These are phyloP conservation scores for Castanospermum australe DNA, from an alignment of 306 rosid species.

Conservation along the genomic window DNA sequence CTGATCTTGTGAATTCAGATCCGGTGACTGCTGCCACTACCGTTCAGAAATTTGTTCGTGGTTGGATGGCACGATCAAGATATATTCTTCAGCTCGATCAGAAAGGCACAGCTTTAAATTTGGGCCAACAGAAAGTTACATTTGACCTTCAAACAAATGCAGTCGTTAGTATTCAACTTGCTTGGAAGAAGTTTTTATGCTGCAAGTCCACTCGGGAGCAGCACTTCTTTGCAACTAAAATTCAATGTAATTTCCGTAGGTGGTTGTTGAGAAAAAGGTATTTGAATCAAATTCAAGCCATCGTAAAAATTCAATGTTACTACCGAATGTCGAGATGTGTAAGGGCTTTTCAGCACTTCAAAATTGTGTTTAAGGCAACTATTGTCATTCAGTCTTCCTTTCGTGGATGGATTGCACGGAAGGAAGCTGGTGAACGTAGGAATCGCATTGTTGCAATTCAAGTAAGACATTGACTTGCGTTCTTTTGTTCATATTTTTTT, in stretches of 20 bases:
- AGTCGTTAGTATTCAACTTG: constrained; percentile 52
- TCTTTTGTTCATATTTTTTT: constrained; percentile 4
- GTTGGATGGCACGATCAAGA: constrained; percentile 52
- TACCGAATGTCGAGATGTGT: constrained; percentile 68
- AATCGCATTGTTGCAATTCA: constrained; percentile 63
- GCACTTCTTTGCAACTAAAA: constrained; percentile 53
- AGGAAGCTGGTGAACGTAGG: constrained; percentile 43
- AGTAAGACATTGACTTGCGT: constrained; percentile 47
- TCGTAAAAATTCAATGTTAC: constrained; percentile 57
- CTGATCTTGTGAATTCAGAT: constrained; percentile 17
- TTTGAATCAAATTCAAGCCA: constrained; percentile 53
- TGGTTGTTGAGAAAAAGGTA: constrained; percentile 62
- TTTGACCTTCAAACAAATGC: constrained; percentile 41
- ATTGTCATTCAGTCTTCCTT: constrained; percentile 63
- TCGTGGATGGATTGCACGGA: constrained; percentile 68
- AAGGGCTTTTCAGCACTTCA: constrained; percentile 50
- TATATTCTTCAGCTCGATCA: constrained; percentile 35
- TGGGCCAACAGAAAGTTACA: constrained; percentile 21
- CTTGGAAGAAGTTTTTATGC: constrained; percentile 46
- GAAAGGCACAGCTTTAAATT: constrained; percentile 28
- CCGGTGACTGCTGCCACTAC: constrained; percentile 44
- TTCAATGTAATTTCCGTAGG: constrained; percentile 60
- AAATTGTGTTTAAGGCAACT: constrained; percentile 46
- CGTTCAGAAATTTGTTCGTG: constrained; percentile 56
- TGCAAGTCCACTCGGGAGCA: constrained; percentile 33